A percentile compares a stretch with the other conserved stretches of the same genome.
These are phyloP conservation scores for Lactarius trivialis DNA, from an alignment of 768 basidiomycete species.

Conservation along the genomic window DNA sequence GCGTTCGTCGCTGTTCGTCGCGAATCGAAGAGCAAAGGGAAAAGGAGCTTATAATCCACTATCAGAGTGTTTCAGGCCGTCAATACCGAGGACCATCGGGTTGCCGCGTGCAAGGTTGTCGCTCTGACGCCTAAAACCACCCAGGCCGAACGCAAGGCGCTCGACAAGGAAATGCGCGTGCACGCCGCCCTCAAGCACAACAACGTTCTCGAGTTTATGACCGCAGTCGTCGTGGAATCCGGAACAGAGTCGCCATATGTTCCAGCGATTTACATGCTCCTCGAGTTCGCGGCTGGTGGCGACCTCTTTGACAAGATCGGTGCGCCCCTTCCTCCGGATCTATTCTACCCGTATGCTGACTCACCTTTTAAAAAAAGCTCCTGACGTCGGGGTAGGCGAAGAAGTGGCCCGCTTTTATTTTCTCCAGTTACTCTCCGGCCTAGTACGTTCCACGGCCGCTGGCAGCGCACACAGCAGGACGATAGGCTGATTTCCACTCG, in stretches of 20 bases:
- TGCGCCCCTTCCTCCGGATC: conserved; percentile 33
- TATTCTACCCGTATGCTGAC: neutral
- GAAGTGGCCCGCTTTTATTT: conserved; percentile 91
- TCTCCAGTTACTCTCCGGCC: conserved; percentile 72
- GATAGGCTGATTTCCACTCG: conserved; percentile 3
- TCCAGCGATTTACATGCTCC: conserved; percentile 85
- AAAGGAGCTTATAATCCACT: neutral
- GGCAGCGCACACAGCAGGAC: neutral
- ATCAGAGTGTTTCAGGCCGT: conserved; percentile 79
- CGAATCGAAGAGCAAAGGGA: neutral
- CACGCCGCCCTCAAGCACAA: conserved; percentile 73
- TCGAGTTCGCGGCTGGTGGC: conserved; percentile 90
- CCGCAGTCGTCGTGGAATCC: conserved; percentile 66
- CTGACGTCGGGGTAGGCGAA: conserved; percentile 81
- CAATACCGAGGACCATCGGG: conserved; percentile 52
- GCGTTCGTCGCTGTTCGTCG: conserved; percentile 5
- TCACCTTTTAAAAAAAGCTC: conserved; percentile 46
- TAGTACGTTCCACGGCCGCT: conserved; percentile 43
- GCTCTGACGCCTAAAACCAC: conserved; percentile 55
- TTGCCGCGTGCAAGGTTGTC: conserved; percentile 87
- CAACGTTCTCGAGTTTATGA: conserved; percentile 80
- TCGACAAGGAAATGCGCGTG: conserved; percentile 90
- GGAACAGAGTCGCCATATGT: conserved; percentile 48
- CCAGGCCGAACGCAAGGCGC: conserved; percentile 63
- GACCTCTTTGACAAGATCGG: conserved; percentile 99